Base-by-base conservation (phyloP, 208 protist species). In the Trypanosoma conorhini region DNA sequence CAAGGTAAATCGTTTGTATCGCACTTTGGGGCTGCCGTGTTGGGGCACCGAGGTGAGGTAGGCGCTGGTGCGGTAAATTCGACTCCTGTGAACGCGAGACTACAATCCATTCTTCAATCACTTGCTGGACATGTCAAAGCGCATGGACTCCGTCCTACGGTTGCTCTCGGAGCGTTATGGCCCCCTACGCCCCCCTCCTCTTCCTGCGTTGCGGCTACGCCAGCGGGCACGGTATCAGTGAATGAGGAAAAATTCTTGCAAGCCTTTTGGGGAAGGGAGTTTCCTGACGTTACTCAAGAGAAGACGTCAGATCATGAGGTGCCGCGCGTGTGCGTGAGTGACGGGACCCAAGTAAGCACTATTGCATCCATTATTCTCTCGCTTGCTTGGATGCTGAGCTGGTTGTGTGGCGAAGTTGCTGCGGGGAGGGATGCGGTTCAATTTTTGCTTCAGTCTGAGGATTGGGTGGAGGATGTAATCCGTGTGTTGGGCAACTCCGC, bases 281-380 rank as follows among this genome's bases (percentile, higher is more conserved):
- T 19, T 24, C 12, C 35, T 19, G 1, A 46, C 30, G n/a, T 30
- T 0, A 19, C 28, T n/a, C 10, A 40, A 8, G 22, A 21, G 24
- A 35, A 59, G n/a, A 24, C 46, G 17, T 4, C 12, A 31, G 64
- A 71, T 13, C 48, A 24, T 42, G 59, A 22, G 40, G 42, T 76
- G 31, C 70, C 56, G 40, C 70, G 70, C 50, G 52, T 76, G 17
- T 71, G 64, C 40, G 64, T 77, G 24, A 33, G 28, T 19, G 63
- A 59, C 19, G 28, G 52, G 1, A 56, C 44, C n/a, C 40, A 71
- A 5, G 31, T 48, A 24, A 61, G 51, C 59, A 46, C 67, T 8
- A 64, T 63, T 13, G 72, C 72, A 28, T 77, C 72, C 35, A 51
- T 67, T 30, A 61, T 76, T 63, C 62, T 70, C 46, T 76, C 62